Base-by-base conservation (phyloP, 73 alveolate genomes). In the Urostyla sp. region DNA sequence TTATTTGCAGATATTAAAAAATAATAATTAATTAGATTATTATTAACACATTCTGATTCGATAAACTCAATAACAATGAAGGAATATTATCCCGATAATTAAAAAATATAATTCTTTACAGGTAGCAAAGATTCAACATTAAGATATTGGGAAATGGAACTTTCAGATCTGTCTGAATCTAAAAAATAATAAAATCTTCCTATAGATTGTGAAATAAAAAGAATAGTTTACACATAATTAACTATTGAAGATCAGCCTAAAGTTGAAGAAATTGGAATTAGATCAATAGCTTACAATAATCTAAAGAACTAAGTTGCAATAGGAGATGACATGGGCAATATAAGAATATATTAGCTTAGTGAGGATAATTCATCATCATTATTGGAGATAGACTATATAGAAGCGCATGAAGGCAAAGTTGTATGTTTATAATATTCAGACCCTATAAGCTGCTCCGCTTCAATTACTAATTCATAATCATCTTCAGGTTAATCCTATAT, bases 361-460 rank as follows among this genome's bases (percentile, higher is more conserved):
- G 57, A 67, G 6, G 72, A 69, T 16, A 69, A 45, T 46, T 69
- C 44, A 31, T 48, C 40, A 27, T 49, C 44, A 23, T n/a, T 69
- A 2, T 57, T 37, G 40, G 20, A 69, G 34, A 40, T 69, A 8
- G 49, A 49, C 38, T 69, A 24, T 49, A 48, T 69, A 7, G 83
- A 69, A 28, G 83, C 83, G 34, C 83, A 69, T 69, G 83, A 69
- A 69, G 69, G 72, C 20, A 69, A 69, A 46, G 83, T 69, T 10
- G 69, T 45, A 24, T 31, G 72, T 24, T 34, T 69, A 10, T 27
- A 69, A 69, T 69, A 27, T 37, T 48, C 72, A 18, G 53, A 69
- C 15, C 83, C 83, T n/a, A 37, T 69, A 20, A n/a, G 34, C 49
- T 38, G 31, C 4, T 8, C 48, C 10, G 37, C 30, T 27, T n/a